Evolutionary conservation across 495 filamentous ascomycete genomes (phyloP).

Genomic region (Penicillium taxi): DNA sequence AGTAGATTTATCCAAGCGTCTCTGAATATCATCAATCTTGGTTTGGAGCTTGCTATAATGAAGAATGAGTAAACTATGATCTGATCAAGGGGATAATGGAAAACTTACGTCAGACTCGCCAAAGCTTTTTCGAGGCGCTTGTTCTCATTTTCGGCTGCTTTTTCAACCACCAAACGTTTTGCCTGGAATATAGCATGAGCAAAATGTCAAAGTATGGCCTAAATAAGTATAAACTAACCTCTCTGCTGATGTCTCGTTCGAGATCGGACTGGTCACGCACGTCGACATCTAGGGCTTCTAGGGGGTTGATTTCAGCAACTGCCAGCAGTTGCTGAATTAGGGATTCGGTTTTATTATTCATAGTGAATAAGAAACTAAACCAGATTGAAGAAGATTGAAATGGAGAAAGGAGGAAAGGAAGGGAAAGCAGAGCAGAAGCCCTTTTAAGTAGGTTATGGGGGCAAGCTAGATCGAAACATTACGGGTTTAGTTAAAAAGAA

Average conservation of each 20-base stretch:
- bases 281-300: conserved; percentile 60
- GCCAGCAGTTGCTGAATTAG: too few relatives aligned
- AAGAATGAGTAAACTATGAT: conserved; percentile 9
- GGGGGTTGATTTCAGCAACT: too few relatives aligned
- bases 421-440: too few relatives aligned
- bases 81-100: neutral
- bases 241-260: conserved; percentile 60
- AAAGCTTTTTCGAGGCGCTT: conserved; percentile 76
- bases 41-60: conserved; percentile 34
- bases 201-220: neutral
- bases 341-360: too few relatives aligned
- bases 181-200: conserved; percentile 41
- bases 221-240: conserved; percentile 23
- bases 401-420: too few relatives aligned
- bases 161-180: conserved; percentile 65
- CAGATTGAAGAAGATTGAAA: too few relatives aligned
- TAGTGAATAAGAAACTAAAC: too few relatives aligned
- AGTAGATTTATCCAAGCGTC: conserved; percentile 42
- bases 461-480: too few relatives aligned
- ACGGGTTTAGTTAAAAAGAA: too few relatives aligned
- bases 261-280: conserved; percentile 81
- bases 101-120: conserved; percentile 20
- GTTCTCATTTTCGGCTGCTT: conserved; percentile 79
- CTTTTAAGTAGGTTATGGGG: too few relatives aligned
- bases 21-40: conserved; percentile 42